phyloP scores from a whole-genome alignment of 2,329 filamentous ascomycete species.

The Basipetospora chlamydospora region DNA sequence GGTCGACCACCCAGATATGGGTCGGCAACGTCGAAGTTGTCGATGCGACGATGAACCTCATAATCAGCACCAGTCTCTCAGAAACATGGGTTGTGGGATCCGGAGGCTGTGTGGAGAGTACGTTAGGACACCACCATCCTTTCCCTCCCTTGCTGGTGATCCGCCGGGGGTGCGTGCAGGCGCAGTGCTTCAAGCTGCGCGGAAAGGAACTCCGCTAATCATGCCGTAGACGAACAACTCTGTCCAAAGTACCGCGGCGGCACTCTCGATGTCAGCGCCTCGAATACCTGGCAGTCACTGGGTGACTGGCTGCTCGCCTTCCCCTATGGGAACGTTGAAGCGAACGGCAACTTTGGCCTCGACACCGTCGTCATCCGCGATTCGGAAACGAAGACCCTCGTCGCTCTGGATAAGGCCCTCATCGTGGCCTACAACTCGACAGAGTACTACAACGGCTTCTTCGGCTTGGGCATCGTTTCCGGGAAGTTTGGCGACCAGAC shows the following conservation, averaged over 20 bases:
- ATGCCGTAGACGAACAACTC: conserved; percentile 25
- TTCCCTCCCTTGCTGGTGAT: background rate
- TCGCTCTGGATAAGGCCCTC: conserved; percentile 29
- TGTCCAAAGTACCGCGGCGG: conserved; percentile 45
- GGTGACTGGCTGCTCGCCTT: conserved; percentile 47
- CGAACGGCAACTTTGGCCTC: conserved; percentile 51
- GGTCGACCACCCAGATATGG: conserved; percentile 54
- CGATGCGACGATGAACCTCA: conserved; percentile 21
- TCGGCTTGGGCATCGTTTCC: conserved; percentile 41
- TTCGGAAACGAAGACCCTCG: conserved; percentile 20
- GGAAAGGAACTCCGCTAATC: conserved; percentile 7
- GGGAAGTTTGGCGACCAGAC: conserved; percentile 35
- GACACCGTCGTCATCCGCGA: conserved; percentile 30
- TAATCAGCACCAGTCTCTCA: conserved; percentile 52
- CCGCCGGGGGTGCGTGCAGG: no score
- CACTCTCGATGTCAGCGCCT: conserved; percentile 38
- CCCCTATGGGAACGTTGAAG: conserved; percentile 39
- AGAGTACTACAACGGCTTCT: conserved; percentile 36
- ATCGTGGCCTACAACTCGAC: conserved; percentile 41
- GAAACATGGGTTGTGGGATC: conserved; percentile 56
- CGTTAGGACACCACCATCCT: conserved; percentile 11
- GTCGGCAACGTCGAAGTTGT: conserved; percentile 28
- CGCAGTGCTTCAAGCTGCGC: no score
- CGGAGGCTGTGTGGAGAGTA: conserved; percentile 38
- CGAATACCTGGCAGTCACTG: conserved; percentile 41